Conservation (phyloP, 441 rosid genomes). For the Rhodomyrtus psidioides region DNA sequence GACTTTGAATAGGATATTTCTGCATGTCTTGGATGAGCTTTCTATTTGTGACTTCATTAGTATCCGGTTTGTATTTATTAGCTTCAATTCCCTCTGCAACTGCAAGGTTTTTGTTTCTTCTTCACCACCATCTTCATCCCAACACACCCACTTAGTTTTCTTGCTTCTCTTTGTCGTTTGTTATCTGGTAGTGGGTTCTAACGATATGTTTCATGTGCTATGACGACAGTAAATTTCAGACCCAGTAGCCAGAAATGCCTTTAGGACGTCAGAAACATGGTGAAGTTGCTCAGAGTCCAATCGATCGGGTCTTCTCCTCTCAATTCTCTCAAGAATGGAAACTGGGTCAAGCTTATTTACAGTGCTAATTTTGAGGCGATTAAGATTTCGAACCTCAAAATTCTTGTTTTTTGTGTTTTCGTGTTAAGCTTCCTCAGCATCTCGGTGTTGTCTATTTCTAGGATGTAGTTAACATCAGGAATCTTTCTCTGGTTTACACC, state of each 20-base stretch:
- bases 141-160: not conserved
- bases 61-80: too few relatives aligned
- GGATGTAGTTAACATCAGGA: conserved; percentile 59
- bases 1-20: too few relatives aligned
- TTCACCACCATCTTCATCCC: not conserved
- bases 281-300: conserved; percentile 24
- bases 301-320: conserved; percentile 31
- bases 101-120: conserved; percentile 15
- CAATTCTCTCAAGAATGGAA: conserved; percentile 38
- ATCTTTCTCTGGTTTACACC: conserved; percentile 61
- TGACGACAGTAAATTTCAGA: conserved; percentile 9
- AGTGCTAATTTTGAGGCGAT: conserved; percentile 62
- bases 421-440: not conserved
- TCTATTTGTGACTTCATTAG: too few relatives aligned
- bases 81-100: conserved; percentile 17
- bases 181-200: not conserved
- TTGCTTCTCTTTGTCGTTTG: not conserved
- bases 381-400: not conserved
- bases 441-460: conserved; percentile 1
- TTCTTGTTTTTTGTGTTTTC: not conserved
- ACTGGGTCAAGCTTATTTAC: conserved; percentile 69
- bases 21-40: too few relatives aligned
- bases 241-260: conserved; percentile 11
- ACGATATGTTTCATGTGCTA: not conserved
- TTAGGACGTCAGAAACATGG: conserved; percentile 21